Evolutionary conservation across 2,329 filamentous ascomycete species (phyloP).

Genomic region (Didymella lethalis): DNA sequence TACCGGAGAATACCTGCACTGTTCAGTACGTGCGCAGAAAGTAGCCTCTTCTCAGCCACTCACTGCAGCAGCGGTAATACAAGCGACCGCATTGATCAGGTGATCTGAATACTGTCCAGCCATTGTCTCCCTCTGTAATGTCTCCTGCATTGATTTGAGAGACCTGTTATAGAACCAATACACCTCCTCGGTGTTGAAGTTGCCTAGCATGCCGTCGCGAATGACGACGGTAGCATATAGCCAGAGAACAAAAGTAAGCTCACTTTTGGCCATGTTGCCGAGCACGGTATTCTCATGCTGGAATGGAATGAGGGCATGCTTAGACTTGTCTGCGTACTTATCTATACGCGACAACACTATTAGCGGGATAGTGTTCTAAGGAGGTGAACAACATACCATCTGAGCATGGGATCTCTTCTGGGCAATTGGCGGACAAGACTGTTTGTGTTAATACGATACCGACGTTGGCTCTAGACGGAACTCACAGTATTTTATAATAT

Average conservation of each 20-base stretch:
- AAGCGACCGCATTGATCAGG: slow-evolving; percentile 27
- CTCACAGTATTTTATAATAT: slow-evolving; percentile 38
- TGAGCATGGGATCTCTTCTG: slow-evolving; percentile 30
- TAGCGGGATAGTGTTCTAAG: not conserved
- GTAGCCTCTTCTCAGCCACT: not conserved
- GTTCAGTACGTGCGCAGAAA: not conserved
- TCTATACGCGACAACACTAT: slow-evolving; percentile 13
- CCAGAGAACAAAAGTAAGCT: slow-evolving; percentile 32
- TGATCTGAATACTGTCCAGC: slow-evolving; percentile 24
- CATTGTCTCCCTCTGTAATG: slow-evolving; percentile 21
- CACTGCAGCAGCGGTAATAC: slow-evolving; percentile 34
- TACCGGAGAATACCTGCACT: slow-evolving; percentile 21
- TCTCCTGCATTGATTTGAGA: slow-evolving; percentile 26
- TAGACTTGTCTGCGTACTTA: slow-evolving; percentile 29
- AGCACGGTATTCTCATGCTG: slow-evolving; percentile 31
- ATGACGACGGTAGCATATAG: slow-evolving; percentile 32
- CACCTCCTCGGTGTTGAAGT: slow-evolving; percentile 25
- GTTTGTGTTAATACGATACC: not conserved
- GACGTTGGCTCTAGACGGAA: not conserved
- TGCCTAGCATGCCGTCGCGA: slow-evolving; percentile 25
- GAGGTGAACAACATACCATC: slow-evolving; percentile 2
- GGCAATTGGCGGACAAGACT: slow-evolving; percentile 31
- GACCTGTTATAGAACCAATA: slow-evolving; percentile 28
- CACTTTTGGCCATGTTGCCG: slow-evolving; percentile 28
- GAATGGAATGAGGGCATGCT: slow-evolving; percentile 18